Evolutionary conservation across 305 asterid species (phyloP), one percentile per base, ranked within the genome.

Genomic region (Fraxinus sp.): DNA sequence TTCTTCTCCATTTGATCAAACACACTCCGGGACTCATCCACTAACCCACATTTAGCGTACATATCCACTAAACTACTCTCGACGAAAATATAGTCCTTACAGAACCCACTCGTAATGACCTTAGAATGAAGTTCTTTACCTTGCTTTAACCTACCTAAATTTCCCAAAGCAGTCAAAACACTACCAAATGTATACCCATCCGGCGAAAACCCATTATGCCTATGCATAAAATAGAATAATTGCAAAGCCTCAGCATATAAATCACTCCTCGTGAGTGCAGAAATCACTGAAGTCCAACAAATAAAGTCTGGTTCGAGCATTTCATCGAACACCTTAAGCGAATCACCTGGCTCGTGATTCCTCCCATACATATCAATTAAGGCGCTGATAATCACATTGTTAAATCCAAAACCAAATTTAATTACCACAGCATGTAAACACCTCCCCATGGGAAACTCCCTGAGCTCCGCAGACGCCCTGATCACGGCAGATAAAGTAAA

Each of bases 321-420:
- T 85, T 92, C 97, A 77, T 92, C 97, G 30, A 96, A 94, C 89
- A 93, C 24, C 59, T 91, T 88, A 49, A 84, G 86, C n/a, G 94
- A 88, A 30, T 83, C 84, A 0, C 41, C 49, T 0, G 93, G 79
- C 55, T 73, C 79, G 13, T 80, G 77, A 84, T 82, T 90, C 84
- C 90, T 90, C 39, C 98, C 99, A 44, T 96, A 94, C 98, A 94
- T 92, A 84, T 92, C 97, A 75, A 96, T 89, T 87, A 96, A 79
- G 77, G 97, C 89, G 82, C 97, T 94, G 55, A 78, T 82, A 83
- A 94, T 88, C 71, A 94, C 97, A 83, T 49, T 77, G 82, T 90
- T 90, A 22, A 77, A 73, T 55, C 88, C 91, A 78, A 92, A 89
- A 32, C 95, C 95, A 37, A 89, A 84, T 44, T 77, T 86, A 5